Evolutionary conservation across 768 basidiomycete species (phyloP), one percentile per base, ranked within the genome.

Genomic region (Exsudoporus frostii): DNA sequence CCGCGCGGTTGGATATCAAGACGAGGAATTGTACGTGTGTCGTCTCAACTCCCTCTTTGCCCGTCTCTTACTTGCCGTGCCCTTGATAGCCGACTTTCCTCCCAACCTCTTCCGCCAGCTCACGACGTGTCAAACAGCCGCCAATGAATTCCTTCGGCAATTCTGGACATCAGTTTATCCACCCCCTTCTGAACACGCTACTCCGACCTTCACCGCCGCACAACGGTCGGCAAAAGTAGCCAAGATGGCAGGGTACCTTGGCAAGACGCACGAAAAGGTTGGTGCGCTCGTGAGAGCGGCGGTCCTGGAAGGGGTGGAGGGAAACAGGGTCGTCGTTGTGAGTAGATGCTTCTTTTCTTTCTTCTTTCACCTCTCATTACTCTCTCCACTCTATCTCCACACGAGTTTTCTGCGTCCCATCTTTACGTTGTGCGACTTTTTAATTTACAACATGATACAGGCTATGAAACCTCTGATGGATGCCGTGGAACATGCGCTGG

Each of bases 141-240:
- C 95, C 11, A 94, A 92, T 63, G 97, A 99, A 66, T 97, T 98
- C 68, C 76, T 99, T 14, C 85, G 96, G 27, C 97, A 98, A 67
- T 98, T 93, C 67, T 98, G 95, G 94, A 80, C 86, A 2, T 82
- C 92, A 2, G 81, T 90, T 45, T 88, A 92, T 57, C 95, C 93
- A 6, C 83, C 88, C 7, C 70, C 79, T 1, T 73, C 78, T 17
- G 89, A 89, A 45, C 61, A 74, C 17, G 79, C 79, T 49, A 75
- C 79, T 0, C 66, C 81, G 3, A 73, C 74, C 3, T 72, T 75
- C 2, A 85, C 84, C 0, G 79, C 84, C 3, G 78, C 80, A 1
- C 90, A 96, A 64, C 84, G 86, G 59, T 79, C 82, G 1, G 77
- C 81, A 6, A 92, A 94, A 65, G 88, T 88, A 0, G 79, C 82